Percentiles rank a stretch among this genome's conserved stretches.
Evolutionary conservation across 441 rosid genomes (phyloP).

Genomic region (Croton laevigatus): DNA sequence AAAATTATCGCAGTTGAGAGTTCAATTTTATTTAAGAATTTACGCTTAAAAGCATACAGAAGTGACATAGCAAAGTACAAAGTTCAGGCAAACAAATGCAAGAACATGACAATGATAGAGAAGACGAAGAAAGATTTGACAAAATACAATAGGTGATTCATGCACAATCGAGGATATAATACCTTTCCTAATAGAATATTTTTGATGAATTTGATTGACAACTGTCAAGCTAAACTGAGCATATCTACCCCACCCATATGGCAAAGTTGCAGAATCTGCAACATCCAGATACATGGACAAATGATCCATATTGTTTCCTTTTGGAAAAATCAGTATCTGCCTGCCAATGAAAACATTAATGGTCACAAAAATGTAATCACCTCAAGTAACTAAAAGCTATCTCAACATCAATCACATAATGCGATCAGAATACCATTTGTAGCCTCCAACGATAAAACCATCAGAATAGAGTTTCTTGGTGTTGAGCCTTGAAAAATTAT

Average conservation of each 20-base stretch:
- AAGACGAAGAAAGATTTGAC: not conserved
- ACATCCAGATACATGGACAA: constrained; percentile 93
- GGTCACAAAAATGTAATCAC: not conserved
- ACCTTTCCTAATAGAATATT: constrained; percentile 75
- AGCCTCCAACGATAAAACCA: constrained; percentile 66
- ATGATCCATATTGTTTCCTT: constrained; percentile 93
- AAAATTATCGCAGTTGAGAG: too few relatives aligned
- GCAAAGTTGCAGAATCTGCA: constrained; percentile 71
- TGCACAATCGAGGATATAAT: not conserved
- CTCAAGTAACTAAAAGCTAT: not conserved
- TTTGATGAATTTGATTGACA: constrained; percentile 65
- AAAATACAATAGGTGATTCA: not conserved
- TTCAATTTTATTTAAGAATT: too few relatives aligned
- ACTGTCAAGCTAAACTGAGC: constrained; percentile 87
- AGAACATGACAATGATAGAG: not conserved
- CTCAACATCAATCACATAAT: too few relatives aligned
- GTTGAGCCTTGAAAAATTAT: constrained; percentile 64
- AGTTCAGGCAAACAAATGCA: not conserved
- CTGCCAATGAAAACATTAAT: constrained; percentile 32
- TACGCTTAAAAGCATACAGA: too few relatives aligned
- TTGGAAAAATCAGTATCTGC: constrained; percentile 83
- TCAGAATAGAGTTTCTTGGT: constrained; percentile 89
- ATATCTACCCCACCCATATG: constrained; percentile 94
- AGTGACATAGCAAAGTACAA: too few relatives aligned
- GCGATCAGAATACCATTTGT: constrained; percentile 54